Evolutionary conservation across 192 early-diverging fungal genomes (phyloP).

Genomic region (Podila epigama): DNA sequence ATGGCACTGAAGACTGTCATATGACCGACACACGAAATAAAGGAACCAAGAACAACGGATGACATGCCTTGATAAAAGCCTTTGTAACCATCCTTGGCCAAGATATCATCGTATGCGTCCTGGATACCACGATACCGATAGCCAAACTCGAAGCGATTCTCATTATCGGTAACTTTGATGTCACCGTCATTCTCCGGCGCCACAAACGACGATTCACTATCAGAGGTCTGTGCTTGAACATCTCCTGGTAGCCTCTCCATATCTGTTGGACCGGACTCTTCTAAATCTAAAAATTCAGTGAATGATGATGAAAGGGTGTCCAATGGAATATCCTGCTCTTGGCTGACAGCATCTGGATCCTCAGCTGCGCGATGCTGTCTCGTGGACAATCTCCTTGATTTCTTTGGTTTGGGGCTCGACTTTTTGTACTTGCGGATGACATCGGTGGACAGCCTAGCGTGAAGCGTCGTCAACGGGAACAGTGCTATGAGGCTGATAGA

Average conservation of each 20-base stretch:
- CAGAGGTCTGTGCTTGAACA: not conserved
- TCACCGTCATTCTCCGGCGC: not conserved
- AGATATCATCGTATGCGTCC: not conserved
- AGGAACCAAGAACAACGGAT: not conserved
- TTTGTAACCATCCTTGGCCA: constrained; percentile 8
- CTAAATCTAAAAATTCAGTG: not conserved
- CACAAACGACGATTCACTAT: no score
- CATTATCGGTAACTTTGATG: not conserved
- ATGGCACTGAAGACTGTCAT: constrained; percentile 11
- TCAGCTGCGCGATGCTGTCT: not conserved
- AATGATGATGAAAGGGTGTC: not conserved
- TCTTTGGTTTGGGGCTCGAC: not conserved
- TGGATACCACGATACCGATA: constrained; percentile 10
- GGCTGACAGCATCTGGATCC: not conserved
- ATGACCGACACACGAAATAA: constrained; percentile 23
- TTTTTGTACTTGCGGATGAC: constrained; percentile 6
- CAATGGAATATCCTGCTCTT: not conserved
- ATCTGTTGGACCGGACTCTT: not conserved
- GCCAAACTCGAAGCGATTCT: not conserved
- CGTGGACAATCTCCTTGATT: not conserved
- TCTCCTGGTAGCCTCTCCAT: not conserved
- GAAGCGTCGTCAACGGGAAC: constrained; percentile 13
- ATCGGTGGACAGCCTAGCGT: constrained; percentile 33
- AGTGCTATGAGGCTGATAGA: constrained; percentile 2
- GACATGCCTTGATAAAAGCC: constrained; percentile 39